Conservation (phyloP, 140 eudicot genomes). For the Bidens hawaiensis region DNA sequence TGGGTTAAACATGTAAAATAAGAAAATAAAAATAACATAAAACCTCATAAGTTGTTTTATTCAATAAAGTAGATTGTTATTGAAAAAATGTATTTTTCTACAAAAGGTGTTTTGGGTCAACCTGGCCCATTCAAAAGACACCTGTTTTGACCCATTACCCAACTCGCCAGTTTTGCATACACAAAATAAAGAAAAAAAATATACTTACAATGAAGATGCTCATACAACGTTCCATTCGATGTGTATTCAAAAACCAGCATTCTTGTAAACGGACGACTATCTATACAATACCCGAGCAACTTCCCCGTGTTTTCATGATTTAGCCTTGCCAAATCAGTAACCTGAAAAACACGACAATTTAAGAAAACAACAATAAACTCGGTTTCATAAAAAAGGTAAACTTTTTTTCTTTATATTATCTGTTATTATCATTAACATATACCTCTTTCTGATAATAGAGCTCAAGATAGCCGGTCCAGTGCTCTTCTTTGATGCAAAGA, state of each 20-base stretch:
- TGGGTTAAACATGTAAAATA: too few species aligned
- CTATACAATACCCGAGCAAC: conserved; percentile 81
- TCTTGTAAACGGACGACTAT: conserved; percentile 69
- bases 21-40: too few species aligned
- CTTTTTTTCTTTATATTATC: not conserved
- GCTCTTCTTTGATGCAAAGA: conserved; percentile 86
- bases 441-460: conserved; percentile 94
- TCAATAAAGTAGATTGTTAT: not conserved
- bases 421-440: conserved; percentile 33
- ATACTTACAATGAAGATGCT: conserved; percentile 89
- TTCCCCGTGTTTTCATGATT: conserved; percentile 79
- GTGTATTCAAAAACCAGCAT: conserved; percentile 95
- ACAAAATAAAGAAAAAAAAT: conserved; percentile 1
- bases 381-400: not conserved
- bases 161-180: not conserved
- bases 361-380: not conserved
- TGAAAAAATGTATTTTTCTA: not conserved
- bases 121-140: not conserved
- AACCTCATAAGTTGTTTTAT: conserved; percentile 1
- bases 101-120: not conserved
- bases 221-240: conserved; percentile 90
- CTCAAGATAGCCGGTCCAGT: conserved; percentile 84
- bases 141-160: not conserved
- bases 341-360: conserved; percentile 39
- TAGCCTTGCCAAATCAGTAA: conserved; percentile 79